Evolutionary conservation across 352 stramenopile species (phyloP).

Genomic region (Globisporangium parvum): DNA sequence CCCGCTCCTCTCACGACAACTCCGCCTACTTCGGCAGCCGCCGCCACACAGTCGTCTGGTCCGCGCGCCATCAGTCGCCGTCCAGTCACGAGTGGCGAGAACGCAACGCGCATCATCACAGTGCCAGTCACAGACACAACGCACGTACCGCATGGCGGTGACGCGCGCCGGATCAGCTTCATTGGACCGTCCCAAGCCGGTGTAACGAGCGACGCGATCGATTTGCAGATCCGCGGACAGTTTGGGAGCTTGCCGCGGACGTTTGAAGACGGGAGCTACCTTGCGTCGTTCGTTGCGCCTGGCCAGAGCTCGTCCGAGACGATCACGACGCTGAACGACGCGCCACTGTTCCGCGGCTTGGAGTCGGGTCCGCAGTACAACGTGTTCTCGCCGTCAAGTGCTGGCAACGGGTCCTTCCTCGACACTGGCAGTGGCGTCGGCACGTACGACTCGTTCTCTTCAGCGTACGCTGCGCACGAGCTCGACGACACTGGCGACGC

Average conservation of each 20-base stretch:
- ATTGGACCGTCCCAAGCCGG: conserved; percentile 11
- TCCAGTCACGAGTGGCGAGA: conserved; percentile 4
- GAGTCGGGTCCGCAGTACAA: conserved; percentile 26
- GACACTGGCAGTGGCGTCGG: neutral
- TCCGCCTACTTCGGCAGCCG: neutral
- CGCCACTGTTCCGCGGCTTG: conserved; percentile 4
- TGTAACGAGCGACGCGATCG: conserved; percentile 5
- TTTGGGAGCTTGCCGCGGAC: conserved; percentile 10
- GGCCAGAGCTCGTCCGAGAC: conserved; percentile 15
- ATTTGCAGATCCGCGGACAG: conserved; percentile 10
- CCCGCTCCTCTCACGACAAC: neutral
- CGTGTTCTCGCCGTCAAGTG: conserved; percentile 30
- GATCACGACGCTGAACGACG: conserved; percentile 7
- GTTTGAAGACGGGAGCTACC: conserved; percentile 11
- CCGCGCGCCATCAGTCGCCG: conserved; percentile 6
- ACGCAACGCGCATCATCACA: neutral
- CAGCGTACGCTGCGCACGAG: conserved; percentile 21
- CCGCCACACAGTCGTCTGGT: neutral
- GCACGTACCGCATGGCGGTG: neutral
- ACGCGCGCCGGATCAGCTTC: conserved; percentile 11
- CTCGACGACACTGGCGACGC: conserved; percentile 15
- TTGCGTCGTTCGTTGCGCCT: conserved; percentile 6
- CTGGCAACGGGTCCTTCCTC: conserved; percentile 20
- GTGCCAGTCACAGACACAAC: conserved; percentile 2
- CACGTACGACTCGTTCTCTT: too few relatives aligned